Base-by-base conservation (phyloP, 1,284 basidiomycete species). In the Microbotryum violaceum region DNA sequence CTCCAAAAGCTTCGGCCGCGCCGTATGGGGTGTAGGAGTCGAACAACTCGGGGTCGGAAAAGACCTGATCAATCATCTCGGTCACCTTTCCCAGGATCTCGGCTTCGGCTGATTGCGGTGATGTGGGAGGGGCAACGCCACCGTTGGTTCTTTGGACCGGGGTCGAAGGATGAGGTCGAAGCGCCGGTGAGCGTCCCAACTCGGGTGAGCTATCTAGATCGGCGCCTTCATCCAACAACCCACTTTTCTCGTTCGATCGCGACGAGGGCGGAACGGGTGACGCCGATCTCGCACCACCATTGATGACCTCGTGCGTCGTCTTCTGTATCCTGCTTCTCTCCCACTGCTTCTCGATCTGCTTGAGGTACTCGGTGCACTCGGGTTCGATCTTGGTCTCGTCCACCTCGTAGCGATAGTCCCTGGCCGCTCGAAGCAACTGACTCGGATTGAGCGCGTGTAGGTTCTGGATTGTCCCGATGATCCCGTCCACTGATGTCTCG, bases 261-360 rank as follows among this genome's bases (percentile, higher is more conserved):
- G 37, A 42, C 12, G 37, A 10, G 37, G 37, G 37, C 16, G 12
- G 37, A 18, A 16, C 37, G 14, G 37, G 37, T 42, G 37, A 4
- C 37, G 16, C 14, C 14, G 37, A 5, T 42, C 37, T 42, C 16
- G 37, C 37, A 42, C 37, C 16, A 3, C 37, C 37, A 25, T n/a
- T 53, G 25, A 37, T 42, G 16, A 53, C 31, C 8, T 57, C 61
- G 14, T 60, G 57, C 6, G 53, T 61, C 14, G 57, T 56, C 51
- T 56, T 56, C 51, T 61, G 60, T 45, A 60, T 31, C 27, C 65
- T 37, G n/a, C 61, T 25, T 4, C 65, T 33, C 76, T 96, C 91
- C 94, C 94, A 97, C 73, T 97, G 93, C 71, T 89, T 89, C 75
- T 96, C 91, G 14, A 97, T 78, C 71, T 97, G 92, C 5, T 85